Base-by-base conservation (phyloP, 2,329 filamentous ascomycete species). In the Coniochaeta sp. region DNA sequence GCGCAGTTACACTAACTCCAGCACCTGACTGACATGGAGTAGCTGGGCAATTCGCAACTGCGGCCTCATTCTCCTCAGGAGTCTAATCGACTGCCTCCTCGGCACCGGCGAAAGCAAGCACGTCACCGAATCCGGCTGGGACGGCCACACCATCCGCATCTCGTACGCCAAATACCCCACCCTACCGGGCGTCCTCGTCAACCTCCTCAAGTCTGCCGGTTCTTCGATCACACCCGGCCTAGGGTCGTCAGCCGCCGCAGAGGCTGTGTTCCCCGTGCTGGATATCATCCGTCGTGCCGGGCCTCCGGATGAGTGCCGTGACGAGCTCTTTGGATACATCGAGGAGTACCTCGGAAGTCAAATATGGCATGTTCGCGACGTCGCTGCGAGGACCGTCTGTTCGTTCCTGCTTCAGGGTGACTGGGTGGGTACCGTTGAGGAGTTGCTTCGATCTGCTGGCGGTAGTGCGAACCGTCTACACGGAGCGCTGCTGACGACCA, bases 11-110 rank as follows among this genome's bases (percentile, higher is more conserved):
- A 10, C 24, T 27, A 38, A 20, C n/a, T 10, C 12, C 22, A 18
- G 7, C 13, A 12, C 2, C 0, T 33, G 58, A 40, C 48, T 53
- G 26, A 58, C 28, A 33, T 24, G 16, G 14, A 14, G 10, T 55
- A 88, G 84, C 20, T 99, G 94, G 94, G 89, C 91, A 0, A 91
- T 99, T 52, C 85, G 91, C 1, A 99, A 99, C 65, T 96, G 91
- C 58, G 91, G 91, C 2, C 71, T 97, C 30, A 87, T 97, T 70
- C 81, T 99, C 6, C 84, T 97, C 57, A 83, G 92, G 51, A 89
- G 90, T 55, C 75, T 96, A 5, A 87, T 95, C 50, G 89, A 94
- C 63, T 80, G 81, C 56, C 72, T 95, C 1, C 82, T 94, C 26
- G 88, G 89, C 14, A 89, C 85, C 0, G 85, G 82, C 51, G 86